phyloP scores from a whole-genome alignment of 2,329 filamentous ascomycete species.

The Colletotrichum nymphaeae region DNA sequence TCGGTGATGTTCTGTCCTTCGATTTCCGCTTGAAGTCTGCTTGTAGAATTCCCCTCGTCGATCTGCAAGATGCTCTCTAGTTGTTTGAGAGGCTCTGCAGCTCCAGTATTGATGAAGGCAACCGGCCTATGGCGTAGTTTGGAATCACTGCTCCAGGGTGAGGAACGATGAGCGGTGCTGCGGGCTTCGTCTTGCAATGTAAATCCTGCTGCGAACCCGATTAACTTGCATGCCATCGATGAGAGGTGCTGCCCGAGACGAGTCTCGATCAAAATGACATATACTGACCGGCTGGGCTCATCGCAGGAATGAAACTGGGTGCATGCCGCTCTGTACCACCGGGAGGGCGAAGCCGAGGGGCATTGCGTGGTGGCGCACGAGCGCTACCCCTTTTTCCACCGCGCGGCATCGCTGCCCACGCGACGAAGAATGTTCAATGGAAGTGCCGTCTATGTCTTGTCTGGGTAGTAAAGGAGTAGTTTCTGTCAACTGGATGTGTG shows the following conservation, averaged over 20 bases:
- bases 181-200: constrained; percentile 40
- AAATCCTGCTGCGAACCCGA: constrained; percentile 11
- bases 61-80: constrained; percentile 42
- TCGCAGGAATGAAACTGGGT: not conserved
- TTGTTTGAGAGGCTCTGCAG: constrained; percentile 60
- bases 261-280: not conserved
- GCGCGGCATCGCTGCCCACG: constrained; percentile 25
- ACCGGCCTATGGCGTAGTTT: constrained; percentile 62
- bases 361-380: constrained; percentile 19
- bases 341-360: not conserved
- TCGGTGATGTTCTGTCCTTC: not conserved
- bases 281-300: constrained; percentile 11
- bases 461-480: not conserved
- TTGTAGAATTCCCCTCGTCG: constrained; percentile 3
- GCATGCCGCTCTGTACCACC: not conserved
- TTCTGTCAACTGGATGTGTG: not conserved
- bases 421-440: not conserved
- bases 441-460: not conserved
- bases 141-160: constrained; percentile 50
- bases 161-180: constrained; percentile 47
- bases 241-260: not conserved
- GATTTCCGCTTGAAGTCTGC: not conserved
- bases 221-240: not conserved
- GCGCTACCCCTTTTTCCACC: constrained; percentile 26
- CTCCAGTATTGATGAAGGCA: constrained; percentile 64